Evolutionary conservation across 345 rosid species (phyloP).

Genomic region (Geranium brycei): DNA sequence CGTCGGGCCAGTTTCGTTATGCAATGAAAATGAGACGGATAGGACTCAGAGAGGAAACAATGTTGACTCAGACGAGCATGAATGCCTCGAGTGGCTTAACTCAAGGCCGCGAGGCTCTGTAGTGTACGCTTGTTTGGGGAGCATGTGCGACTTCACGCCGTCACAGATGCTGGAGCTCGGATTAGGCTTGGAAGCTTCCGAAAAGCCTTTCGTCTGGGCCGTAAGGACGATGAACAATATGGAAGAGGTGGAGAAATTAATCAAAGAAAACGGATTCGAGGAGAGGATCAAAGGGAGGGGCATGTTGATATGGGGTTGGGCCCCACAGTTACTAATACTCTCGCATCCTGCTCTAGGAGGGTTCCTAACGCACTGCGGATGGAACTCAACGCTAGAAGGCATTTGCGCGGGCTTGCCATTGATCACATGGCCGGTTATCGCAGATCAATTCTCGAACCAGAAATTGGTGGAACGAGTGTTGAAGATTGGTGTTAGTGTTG

Average conservation of each 20-base stretch:
- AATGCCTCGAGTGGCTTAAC: slow-evolving; percentile 35
- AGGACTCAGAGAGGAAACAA: slow-evolving; percentile 24
- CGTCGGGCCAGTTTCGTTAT: slow-evolving; percentile 41
- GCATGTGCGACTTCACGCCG: slow-evolving; percentile 10
- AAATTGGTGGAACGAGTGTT: slow-evolving; percentile 15
- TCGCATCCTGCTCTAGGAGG: slow-evolving; percentile 24
- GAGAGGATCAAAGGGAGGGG: background rate
- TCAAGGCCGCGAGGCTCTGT: slow-evolving; percentile 27
- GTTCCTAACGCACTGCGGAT: slow-evolving; percentile 1
- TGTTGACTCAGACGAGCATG: slow-evolving; percentile 4
- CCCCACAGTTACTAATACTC: slow-evolving; percentile 23
- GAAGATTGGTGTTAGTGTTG: slow-evolving; percentile 14
- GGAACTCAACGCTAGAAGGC: slow-evolving; percentile 1
- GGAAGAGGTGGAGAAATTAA: slow-evolving; percentile 1
- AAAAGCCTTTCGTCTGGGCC: slow-evolving; percentile 37
- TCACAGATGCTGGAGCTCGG: slow-evolving; percentile 32
- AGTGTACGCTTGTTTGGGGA: slow-evolving; percentile 36
- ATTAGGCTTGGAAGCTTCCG: slow-evolving; percentile 25
- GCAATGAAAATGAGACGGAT: slow-evolving; percentile 17
- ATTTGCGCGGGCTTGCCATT: slow-evolving; percentile 15
- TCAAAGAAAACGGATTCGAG: too few relatives aligned
- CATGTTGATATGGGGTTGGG: slow-evolving; percentile 21
- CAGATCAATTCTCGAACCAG: slow-evolving; percentile 22
- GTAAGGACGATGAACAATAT: slow-evolving; percentile 14
- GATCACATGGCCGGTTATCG: slow-evolving; percentile 24